Evolutionary conservation across 2,329 filamentous ascomycete species (phyloP).

Genomic region (Fusarium pseudoanthophilum): DNA sequence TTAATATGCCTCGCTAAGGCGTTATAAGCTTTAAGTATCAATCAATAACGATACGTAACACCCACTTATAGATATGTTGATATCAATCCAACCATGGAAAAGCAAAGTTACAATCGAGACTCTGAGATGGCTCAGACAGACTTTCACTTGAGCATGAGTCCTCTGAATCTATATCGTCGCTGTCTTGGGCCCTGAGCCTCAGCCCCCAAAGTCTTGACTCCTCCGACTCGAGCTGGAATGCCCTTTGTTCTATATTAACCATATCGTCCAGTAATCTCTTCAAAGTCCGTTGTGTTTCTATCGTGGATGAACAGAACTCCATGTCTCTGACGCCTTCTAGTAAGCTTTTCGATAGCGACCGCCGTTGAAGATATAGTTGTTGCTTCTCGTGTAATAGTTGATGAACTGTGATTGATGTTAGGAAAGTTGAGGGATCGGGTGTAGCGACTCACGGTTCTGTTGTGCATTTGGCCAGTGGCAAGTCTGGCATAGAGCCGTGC

Average conservation of each 20-base stretch:
- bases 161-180: neutral
- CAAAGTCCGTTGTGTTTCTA: neutral
- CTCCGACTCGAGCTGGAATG: neutral
- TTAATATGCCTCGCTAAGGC: too few relatives aligned
- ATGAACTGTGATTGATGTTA: neutral
- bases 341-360: neutral
- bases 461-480: neutral
- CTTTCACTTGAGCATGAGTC: neutral
- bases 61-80: neutral
- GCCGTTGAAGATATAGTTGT: neutral
- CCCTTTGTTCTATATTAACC: neutral
- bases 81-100: neutral
- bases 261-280: neutral
- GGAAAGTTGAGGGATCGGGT: rapidly evolving
- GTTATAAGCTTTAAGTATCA: too few relatives aligned
- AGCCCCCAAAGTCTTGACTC: neutral
- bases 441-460: neutral
- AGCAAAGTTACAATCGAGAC: neutral
- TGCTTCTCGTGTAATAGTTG: slow-evolving; percentile 1
- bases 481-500: neutral
- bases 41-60: too few relatives aligned
- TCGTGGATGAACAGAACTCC: neutral
- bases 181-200: neutral
- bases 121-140: neutral
- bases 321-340: neutral